Base-by-base conservation (phyloP, 345 rosid genomes). In the Hibiscus syriacus region DNA sequence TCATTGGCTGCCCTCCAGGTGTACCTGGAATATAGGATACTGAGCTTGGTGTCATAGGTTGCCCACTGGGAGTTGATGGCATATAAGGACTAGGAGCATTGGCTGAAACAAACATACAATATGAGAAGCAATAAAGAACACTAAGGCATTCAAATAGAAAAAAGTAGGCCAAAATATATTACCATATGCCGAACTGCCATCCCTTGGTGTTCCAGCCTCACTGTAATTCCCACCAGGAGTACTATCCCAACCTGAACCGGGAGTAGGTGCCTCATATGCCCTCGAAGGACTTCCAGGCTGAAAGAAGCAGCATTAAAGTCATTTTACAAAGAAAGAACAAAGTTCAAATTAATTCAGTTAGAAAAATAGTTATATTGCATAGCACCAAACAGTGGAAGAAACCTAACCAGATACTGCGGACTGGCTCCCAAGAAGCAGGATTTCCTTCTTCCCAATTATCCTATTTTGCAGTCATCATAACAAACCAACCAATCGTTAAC, bases 1-100 rank as follows among this genome's bases (percentile, higher is more conserved):
- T 94, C 99, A 94, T 94, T 53, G 96, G 97, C 74, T 94, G 99
- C 67, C 97, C 97, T 43, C 97, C 97, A 48, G 97, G 99, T 72
- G 99, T 94, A 41, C 96, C 95, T 48, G 99, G 99, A 66, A 91
- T 81, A 78, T 84, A 94, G 10, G 87, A 76, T 39, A 82, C 75
- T 10, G 95, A 89, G 65, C 86, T 84, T 6, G 99, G 99, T 19
- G 99, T 91, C 96, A 87, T 87, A 12, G 97, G 97, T 67, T 87
- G 96, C 55, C 89, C 85, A 39, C 92, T 89, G 61, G 95, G 97
- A 60, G 96, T 94, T 34, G 95, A 94, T 38, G 99, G 97, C 74
- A 89, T 74, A 76, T 94, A 91, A 20, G 96, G 97, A 70, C 96
- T 91, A 30, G 99, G 92, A 69, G 92, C 99, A 84, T 87, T 94